Evolutionary conservation across 2,329 filamentous ascomycete genomes (phyloP).

Genomic region (Fusarium sp.): DNA sequence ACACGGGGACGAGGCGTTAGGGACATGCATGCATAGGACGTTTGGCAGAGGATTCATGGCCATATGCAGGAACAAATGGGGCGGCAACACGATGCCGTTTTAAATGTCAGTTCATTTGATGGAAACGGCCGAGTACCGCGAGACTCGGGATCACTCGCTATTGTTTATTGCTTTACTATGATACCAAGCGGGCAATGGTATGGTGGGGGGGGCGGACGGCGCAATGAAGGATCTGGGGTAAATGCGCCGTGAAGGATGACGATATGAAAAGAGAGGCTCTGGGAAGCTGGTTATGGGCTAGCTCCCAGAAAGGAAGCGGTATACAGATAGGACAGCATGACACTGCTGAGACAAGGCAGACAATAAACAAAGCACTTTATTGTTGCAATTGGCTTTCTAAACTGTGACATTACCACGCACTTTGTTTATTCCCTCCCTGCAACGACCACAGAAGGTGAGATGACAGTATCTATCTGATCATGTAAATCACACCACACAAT

Average conservation of each 20-base stretch:
- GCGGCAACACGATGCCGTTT: conserved; percentile 22
- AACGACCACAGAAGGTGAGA: neutral
- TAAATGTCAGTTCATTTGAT: conserved; percentile 21
- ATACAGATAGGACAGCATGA: conserved; percentile 19
- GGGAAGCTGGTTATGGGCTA: conserved; percentile 43
- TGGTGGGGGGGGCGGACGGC: conserved; percentile 26
- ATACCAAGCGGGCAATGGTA: conserved; percentile 43
- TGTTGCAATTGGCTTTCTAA: neutral
- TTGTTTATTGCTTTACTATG: conserved; percentile 29
- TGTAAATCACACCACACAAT: conserved; percentile 2
- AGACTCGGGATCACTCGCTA: conserved; percentile 38
- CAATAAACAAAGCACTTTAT: neutral
- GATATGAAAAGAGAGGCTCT: conserved; percentile 39
- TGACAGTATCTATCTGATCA: neutral
- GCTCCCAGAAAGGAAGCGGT: conserved; percentile 31
- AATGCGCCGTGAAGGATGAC: conserved; percentile 18
- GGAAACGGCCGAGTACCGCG: conserved; percentile 21
- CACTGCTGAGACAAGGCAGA: conserved; percentile 14
- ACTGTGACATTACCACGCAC: neutral
- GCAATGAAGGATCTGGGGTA: conserved; percentile 31
- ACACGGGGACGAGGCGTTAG: conserved; percentile 34
- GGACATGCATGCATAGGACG: conserved; percentile 34
- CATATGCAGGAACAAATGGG: conserved; percentile 41
- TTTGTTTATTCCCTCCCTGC: neutral
- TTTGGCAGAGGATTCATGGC: conserved; percentile 22